phyloP scores from a whole-genome alignment of 495 filamentous ascomycete species.

The Aspergillus funiculosus region DNA sequence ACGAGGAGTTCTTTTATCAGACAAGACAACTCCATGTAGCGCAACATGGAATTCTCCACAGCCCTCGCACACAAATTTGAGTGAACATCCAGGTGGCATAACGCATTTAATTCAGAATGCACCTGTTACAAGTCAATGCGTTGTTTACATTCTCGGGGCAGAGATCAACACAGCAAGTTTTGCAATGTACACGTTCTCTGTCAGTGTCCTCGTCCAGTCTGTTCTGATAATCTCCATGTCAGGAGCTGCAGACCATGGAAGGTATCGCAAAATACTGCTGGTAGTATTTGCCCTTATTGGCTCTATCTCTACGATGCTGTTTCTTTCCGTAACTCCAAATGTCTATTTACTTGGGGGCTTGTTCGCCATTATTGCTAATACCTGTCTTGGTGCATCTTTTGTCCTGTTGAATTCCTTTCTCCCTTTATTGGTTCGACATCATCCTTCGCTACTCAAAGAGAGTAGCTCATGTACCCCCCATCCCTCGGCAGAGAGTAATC shows the following conservation, averaged over 20 bases:
- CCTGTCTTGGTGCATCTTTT: constrained; percentile 81
- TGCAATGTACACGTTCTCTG: constrained; percentile 95
- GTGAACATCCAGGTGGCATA: constrained; percentile 9
- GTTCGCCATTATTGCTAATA: constrained; percentile 84
- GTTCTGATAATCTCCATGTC: constrained; percentile 92
- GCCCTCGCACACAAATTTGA: constrained; percentile 9
- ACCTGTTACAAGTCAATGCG: constrained; percentile 59
- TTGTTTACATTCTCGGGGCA: constrained; percentile 72
- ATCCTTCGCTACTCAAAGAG: constrained; percentile 45
- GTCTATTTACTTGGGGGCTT: constrained; percentile 76
- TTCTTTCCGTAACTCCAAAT: constrained; percentile 66
- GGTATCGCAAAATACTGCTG: constrained; percentile 81
- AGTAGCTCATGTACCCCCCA: neutral
- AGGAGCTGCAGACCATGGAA: constrained; percentile 91
- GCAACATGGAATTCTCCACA: constrained; percentile 37
- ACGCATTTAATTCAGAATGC: too few species aligned
- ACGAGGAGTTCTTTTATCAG: constrained; percentile 73
- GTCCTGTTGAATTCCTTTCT: constrained; percentile 81
- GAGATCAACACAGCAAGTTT: constrained; percentile 96
- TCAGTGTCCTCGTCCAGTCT: constrained; percentile 84
- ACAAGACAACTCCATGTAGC: constrained; percentile 66
- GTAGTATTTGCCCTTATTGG: constrained; percentile 78
- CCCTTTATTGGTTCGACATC: constrained; percentile 72
- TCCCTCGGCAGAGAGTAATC: neutral
- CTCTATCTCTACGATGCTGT: constrained; percentile 78